Base-by-base conservation (phyloP, 2,329 filamentous ascomycete genomes). In the Alternaria conjuncta region DNA sequence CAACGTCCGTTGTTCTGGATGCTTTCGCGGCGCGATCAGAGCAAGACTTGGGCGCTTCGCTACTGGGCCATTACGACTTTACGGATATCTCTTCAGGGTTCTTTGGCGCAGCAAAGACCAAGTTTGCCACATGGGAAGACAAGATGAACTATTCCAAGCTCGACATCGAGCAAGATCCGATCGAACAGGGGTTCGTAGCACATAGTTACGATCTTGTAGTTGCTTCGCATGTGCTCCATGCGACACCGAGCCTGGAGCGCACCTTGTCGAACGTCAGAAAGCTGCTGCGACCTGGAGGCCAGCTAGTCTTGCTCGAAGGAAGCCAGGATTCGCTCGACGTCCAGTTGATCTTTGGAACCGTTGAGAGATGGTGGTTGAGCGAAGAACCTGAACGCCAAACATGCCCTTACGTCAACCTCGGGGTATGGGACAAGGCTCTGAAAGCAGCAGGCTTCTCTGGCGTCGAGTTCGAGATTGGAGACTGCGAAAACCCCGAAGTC, bases 181-280 rank as follows among this genome's bases (percentile, higher is more conserved):
- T 15, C 13, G 28, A 43, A 6, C 55, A 50, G 21, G 45, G 45
- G 5, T 57, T 57, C 21, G 44, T 5, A 25, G 28, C 21, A 20
- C 44, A 49, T 30, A 49, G 44, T 41, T 57, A 57, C 45, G 55
- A 57, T 21, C 28, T 57, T 23, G 44, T 57, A 13, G 55, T 57
- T 12, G 55, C 55, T 13, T 49, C 55, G 6, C 44, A 47, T 36
- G 55, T 57, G 18, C 25, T 57, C 9, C 55, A 57, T 41, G 55
- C 55, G 13, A 57, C 55, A 7, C 23, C 43, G 12, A 56, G 41
- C 20, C 26, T 56, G 18, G 25, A 57, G 13, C 43, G 30, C 5
- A 57, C 55, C 6, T 28, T 57, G 20, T 32, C 44, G n/a, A 20
- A 57, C 6, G 45, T 57, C 28, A 49, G 55, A 13, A 57, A 21